Base-by-base conservation (phyloP, 164 flowering plant genomes). In the Macadamia tetraphylla region DNA sequence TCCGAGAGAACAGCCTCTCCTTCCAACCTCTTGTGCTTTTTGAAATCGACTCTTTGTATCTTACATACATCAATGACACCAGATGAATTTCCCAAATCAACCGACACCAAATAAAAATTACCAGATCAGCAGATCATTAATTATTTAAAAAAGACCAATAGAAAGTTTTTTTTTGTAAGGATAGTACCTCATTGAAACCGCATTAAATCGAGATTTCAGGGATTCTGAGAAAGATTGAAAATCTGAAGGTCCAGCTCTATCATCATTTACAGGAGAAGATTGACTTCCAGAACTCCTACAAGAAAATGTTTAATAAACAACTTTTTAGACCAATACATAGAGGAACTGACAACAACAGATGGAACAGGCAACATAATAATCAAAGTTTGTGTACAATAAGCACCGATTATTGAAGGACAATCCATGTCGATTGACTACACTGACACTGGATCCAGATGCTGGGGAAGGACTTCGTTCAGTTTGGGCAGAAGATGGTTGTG, bases 171-270 rank as follows among this genome's bases (percentile, higher is more conserved):
- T 51, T 51, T 51, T 51, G 14, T 42, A 30, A 53, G 1, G 11
- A 23, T 29, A 52, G 59, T 80, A 88, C 92, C 88, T 86, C 73
- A 76, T 75, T 57, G 98, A 92, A 63, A 86, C 80, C 13, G 93
- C 80, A 75, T 79, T 89, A 64, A 89, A 66, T 64, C 88, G 83
- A 63, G 95, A 87, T 76, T 90, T 90, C 66, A 85, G 66, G 35
- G 94, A 78, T 44, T 90, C 98, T 14, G 98, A 87, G 58, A 90
- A 78, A 9, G 96, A 82, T 58, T 92, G 93, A 15, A 88, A 68
- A 18, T 89, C 97, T 35, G 98, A 92, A 31, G 97, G 96, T 48
- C 97, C 98, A 44, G 93, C 89, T 67, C 83, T 77, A 68, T 89
- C 93, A 32, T 77, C 88, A 67, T 68, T 77, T 35, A 71, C 67